Percentiles rank a stretch among this genome's conserved stretches.
These are phyloP conservation scores for Colletotrichum sp. DNA, from an alignment of 2,329 filamentous ascomycete genomes.

Conservation along the genomic window DNA sequence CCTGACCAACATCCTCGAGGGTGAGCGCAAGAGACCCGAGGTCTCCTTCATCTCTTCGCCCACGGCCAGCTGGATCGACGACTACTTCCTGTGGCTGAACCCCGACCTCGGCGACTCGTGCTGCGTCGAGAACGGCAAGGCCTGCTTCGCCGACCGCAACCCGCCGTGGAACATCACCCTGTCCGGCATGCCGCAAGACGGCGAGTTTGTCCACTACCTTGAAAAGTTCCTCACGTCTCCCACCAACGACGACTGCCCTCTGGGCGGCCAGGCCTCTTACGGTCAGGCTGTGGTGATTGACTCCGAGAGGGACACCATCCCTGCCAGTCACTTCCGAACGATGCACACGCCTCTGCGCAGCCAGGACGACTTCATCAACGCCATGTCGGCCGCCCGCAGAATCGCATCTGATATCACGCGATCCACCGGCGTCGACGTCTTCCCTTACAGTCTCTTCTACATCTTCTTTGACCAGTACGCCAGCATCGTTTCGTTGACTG, in stretches of 20 bases:
- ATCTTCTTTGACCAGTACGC: slow-evolving; percentile 99
- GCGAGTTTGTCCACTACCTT: slow-evolving; percentile 89
- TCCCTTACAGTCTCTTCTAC: slow-evolving; percentile 97
- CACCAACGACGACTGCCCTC: slow-evolving; percentile 82
- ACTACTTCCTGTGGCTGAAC: slow-evolving; percentile 89
- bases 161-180: slow-evolving; percentile 91
- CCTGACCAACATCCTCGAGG: slow-evolving; percentile 87
- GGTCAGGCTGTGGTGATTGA: slow-evolving; percentile 84
- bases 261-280: slow-evolving; percentile 89
- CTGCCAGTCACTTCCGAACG: slow-evolving; percentile 90
- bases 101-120: slow-evolving; percentile 76
- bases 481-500: slow-evolving; percentile 80
- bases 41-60: slow-evolving; percentile 88
- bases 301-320: slow-evolving; percentile 67
- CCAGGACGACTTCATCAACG: slow-evolving; percentile 91
- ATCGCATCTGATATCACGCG: slow-evolving; percentile 79
- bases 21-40: slow-evolving; percentile 88
- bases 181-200: slow-evolving; percentile 87
- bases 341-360: slow-evolving; percentile 85
- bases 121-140: slow-evolving; percentile 72
- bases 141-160: slow-evolving; percentile 80
- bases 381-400: slow-evolving; percentile 87
- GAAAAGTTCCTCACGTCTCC: slow-evolving; percentile 82
- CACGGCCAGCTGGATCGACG: slow-evolving; percentile 93
- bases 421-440: slow-evolving; percentile 79